phyloP scores from a whole-genome alignment of 345 rosid genomes.

The Alliaria petiolata region DNA sequence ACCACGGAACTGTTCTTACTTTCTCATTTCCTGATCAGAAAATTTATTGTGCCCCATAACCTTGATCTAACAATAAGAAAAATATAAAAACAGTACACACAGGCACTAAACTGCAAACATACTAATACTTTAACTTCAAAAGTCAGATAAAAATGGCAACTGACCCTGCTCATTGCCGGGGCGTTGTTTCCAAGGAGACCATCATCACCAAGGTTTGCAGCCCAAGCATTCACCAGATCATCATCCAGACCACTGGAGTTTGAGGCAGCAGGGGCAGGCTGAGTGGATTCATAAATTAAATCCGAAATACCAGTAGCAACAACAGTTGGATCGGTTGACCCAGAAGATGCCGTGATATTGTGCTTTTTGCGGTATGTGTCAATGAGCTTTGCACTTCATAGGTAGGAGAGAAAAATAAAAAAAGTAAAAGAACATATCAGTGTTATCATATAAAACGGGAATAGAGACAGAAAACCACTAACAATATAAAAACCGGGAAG shows the following conservation, averaged over 20 bases:
- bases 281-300: constrained; percentile 79
- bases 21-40: background rate
- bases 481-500: background rate
- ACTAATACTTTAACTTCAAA: background rate
- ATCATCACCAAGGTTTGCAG: constrained; percentile 95
- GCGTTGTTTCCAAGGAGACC: constrained; percentile 79
- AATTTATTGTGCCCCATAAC: background rate
- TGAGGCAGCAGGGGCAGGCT: constrained; percentile 65
- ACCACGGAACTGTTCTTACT: constrained; percentile 1
- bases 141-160: constrained; percentile 12
- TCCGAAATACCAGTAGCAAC: constrained; percentile 90
- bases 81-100: background rate
- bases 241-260: constrained; percentile 82
- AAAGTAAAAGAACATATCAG: background rate
- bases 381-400: constrained; percentile 81
- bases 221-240: constrained; percentile 99
- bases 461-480: background rate
- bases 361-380: constrained; percentile 78
- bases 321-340: constrained; percentile 87
- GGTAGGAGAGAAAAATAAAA: background rate
- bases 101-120: background rate
- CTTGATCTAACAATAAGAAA: background rate
- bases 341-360: constrained; percentile 82
- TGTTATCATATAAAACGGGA: background rate
- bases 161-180: constrained; percentile 94